Conservation (phyloP, 305 asterid species). For the Ajuga reptans region DNA sequence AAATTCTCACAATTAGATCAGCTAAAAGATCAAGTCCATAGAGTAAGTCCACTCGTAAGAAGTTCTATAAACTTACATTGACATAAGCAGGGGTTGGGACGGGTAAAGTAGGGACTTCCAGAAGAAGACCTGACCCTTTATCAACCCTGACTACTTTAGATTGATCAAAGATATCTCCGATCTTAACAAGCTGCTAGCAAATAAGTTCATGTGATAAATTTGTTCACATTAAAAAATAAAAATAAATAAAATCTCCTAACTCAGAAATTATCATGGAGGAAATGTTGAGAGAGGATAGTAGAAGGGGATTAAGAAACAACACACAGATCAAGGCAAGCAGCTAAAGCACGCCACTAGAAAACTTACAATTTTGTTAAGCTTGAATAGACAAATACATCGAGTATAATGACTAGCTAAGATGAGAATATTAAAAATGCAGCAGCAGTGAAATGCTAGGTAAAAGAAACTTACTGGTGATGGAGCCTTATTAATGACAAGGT, state of each 20-base stretch:
- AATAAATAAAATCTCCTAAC: background rate
- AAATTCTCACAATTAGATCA: slow-evolving; percentile 21
- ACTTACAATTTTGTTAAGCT: background rate
- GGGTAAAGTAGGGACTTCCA: slow-evolving; percentile 70
- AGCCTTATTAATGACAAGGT: slow-evolving; percentile 66
- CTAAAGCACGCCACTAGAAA: slow-evolving; percentile 1
- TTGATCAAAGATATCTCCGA: slow-evolving; percentile 79
- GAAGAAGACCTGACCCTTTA: slow-evolving; percentile 68
- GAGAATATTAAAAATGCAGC: background rate
- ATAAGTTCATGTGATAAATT: slow-evolving; percentile 20
- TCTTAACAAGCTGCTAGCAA: slow-evolving; percentile 61
- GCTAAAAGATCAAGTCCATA: slow-evolving; percentile 16
- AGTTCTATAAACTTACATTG: slow-evolving; percentile 46
- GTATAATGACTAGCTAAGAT: background rate
- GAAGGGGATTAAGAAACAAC: background rate
- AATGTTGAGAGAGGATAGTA: background rate
- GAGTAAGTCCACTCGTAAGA: background rate
- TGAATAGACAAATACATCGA: slow-evolving; percentile 6
- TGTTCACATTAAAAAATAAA: background rate
- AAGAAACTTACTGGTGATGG: slow-evolving; percentile 68
- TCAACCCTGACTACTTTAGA: slow-evolving; percentile 82
- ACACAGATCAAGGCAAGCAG: slow-evolving; percentile 6
- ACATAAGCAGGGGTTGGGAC: slow-evolving; percentile 81
- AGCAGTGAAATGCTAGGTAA: background rate
- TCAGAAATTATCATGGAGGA: background rate